Conservation (phyloP, 2,329 filamentous ascomycete species). For the Aureobasidium sp. region DNA sequence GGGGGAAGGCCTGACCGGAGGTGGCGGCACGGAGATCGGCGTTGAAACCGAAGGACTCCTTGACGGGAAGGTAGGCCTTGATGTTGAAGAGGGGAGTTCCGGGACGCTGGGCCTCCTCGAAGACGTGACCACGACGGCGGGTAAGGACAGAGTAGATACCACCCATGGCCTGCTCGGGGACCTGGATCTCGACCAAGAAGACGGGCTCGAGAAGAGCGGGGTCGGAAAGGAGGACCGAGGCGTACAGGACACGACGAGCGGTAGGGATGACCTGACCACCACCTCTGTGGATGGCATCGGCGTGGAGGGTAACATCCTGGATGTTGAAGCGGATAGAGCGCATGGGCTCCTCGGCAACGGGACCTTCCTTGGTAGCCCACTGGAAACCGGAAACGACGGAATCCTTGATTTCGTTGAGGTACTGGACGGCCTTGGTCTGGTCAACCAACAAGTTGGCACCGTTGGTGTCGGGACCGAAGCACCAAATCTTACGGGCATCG, state of each 20-base stretch:
- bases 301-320: constrained; percentile 98
- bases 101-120: constrained; percentile 94
- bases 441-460: constrained; percentile 98
- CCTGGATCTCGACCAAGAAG: constrained; percentile 99
- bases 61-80: constrained; percentile 94
- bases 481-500: constrained; percentile 99
- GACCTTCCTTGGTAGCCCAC: constrained; percentile 97
- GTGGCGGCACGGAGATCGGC: constrained; percentile 90
- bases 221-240: constrained; percentile 80
- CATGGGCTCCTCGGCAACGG: constrained; percentile 97
- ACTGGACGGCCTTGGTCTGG: constrained; percentile 99
- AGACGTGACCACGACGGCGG: constrained; percentile 97
- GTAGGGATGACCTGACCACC: constrained; percentile 98
- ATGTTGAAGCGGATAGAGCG: constrained; percentile 97
- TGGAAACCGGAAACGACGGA: constrained; percentile 99
- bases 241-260: constrained; percentile 94
- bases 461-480: constrained; percentile 95
- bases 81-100: constrained; percentile 99
- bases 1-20: constrained; percentile 96
- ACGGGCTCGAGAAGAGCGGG: constrained; percentile 92
- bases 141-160: constrained; percentile 99
- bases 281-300: constrained; percentile 99
- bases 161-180: constrained; percentile 97
- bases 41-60: constrained; percentile 99
- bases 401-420: constrained; percentile 99